Conservation (phyloP, 176 grass and related monocot species). For the Alopecurus myosuroides region DNA sequence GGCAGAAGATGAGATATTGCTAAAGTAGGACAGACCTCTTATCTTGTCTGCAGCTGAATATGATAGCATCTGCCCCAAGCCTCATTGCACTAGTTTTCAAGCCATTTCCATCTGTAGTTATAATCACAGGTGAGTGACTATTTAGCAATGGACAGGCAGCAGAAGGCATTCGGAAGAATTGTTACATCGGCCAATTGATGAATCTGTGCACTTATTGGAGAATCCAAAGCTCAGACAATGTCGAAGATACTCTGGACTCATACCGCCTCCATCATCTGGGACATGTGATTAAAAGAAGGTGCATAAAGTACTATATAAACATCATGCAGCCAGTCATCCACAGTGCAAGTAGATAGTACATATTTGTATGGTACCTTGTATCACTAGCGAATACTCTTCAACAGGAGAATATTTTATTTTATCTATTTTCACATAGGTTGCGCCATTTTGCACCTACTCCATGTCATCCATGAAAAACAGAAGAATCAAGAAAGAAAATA, state of each 20-base stretch:
- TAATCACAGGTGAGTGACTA: conserved; percentile 18
- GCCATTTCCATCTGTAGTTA: conserved; percentile 71
- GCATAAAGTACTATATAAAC: background rate
- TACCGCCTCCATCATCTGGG: conserved; percentile 76
- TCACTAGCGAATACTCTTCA: conserved; percentile 53
- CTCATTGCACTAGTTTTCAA: conserved; percentile 95
- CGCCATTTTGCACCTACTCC: conserved; percentile 52
- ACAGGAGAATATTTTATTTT: conserved; percentile 43
- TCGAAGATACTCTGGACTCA: conserved; percentile 62
- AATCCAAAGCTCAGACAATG: conserved; percentile 82
- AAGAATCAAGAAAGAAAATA: background rate
- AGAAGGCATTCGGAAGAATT: conserved; percentile 9
- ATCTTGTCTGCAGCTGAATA: conserved; percentile 56
- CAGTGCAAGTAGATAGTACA: background rate
- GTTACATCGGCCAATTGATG: conserved; percentile 64
- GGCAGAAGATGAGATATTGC: background rate
- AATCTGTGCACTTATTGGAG: conserved; percentile 48
- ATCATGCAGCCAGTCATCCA: background rate
- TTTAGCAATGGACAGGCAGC: conserved; percentile 1
- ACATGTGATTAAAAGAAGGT: background rate
- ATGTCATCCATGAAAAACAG: conserved; percentile 10
- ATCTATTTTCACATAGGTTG: conserved; percentile 74
- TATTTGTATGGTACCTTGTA: conserved; percentile 52
- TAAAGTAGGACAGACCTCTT: conserved; percentile 32
- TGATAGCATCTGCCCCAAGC: conserved; percentile 74